Percentiles rank a stretch among this genome's conserved stretches.
Conservation (phyloP, 192 early-diverging fungal genomes). For the Coemansia asiatica region DNA sequence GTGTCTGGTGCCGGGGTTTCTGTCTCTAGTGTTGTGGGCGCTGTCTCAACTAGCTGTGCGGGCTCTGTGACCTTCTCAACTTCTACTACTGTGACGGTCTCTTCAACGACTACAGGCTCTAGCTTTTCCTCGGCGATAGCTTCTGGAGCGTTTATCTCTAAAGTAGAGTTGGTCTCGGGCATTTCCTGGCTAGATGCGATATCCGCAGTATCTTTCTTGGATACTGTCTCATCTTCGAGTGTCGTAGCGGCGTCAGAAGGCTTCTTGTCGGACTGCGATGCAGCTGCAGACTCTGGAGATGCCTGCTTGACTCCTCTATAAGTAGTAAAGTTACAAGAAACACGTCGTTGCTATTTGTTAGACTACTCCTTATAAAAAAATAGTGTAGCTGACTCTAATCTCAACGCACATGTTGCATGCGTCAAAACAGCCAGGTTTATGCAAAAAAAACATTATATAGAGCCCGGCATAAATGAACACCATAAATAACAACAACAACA, state of each 20-base stretch:
- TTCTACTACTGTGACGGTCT: conserved; percentile 16
- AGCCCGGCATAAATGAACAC: not conserved
- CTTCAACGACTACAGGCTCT: conserved; percentile 16
- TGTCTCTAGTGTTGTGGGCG: conserved; percentile 7
- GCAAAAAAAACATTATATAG: too few relatives aligned
- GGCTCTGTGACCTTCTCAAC: conserved; percentile 17
- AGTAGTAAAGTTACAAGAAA: not conserved
- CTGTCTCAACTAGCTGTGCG: not conserved
- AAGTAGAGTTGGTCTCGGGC: conserved; percentile 10
- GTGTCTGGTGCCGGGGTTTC: conserved; percentile 7
- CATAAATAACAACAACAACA: not conserved
- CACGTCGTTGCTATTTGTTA: not conserved
- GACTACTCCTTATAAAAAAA: not conserved
- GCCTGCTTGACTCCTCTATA: conserved; percentile 43
- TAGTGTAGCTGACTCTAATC: conserved; percentile 2
- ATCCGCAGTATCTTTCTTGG: conserved; percentile 19
- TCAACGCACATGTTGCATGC: conserved; percentile 7
- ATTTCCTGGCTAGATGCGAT: not conserved
- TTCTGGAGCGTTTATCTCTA: conserved; percentile 6
- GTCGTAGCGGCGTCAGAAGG: conserved; percentile 31
- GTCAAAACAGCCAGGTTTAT: too few relatives aligned
- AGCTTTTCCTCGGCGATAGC: conserved; percentile 9
- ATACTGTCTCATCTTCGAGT: conserved; percentile 19
- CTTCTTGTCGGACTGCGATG: conserved; percentile 19
- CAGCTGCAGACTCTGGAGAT: conserved; percentile 31